Percentiles rank a stretch among this genome's conserved stretches.
These are phyloP conservation scores for Cyclotella kingstonii DNA, from an alignment of 108 stramenopile species.

Conservation along the genomic window DNA sequence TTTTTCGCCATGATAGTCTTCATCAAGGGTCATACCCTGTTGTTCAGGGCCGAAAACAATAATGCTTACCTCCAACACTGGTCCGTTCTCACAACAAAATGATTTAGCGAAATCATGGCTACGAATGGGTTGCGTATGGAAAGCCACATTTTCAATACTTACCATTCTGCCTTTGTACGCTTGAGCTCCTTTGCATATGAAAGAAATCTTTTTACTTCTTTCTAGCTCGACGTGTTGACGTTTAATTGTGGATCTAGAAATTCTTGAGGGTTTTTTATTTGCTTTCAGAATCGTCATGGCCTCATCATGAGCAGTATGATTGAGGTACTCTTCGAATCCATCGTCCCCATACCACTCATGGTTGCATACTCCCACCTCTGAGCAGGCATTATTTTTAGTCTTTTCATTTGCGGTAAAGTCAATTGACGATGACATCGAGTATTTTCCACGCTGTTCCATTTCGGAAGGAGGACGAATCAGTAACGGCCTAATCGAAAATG, in stretches of 20 bases:
- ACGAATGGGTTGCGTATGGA: slow-evolving; percentile 55
- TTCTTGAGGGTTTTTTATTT: not conserved
- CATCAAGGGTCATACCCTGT: slow-evolving; percentile 8
- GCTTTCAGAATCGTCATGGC: not conserved
- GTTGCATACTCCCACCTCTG: not conserved
- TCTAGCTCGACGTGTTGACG: slow-evolving; percentile 18
- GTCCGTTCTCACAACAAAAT: slow-evolving; percentile 6
- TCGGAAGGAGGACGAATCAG: slow-evolving; percentile 53
- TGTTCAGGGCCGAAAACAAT: slow-evolving; percentile 54
- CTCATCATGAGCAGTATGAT: slow-evolving; percentile 6
- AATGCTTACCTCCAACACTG: slow-evolving; percentile 58
- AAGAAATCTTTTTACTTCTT: slow-evolving; percentile 18
- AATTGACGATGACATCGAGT: not conserved
- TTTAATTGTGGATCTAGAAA: slow-evolving; percentile 22
- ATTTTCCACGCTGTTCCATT: slow-evolving; percentile 12
- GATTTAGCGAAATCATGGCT: not conserved
- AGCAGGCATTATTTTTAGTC: not conserved
- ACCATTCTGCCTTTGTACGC: slow-evolving; percentile 42
- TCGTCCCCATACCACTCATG: slow-evolving; percentile 33
- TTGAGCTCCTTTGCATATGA: slow-evolving; percentile 45
- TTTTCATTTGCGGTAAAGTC: slow-evolving; percentile 3
- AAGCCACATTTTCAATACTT: slow-evolving; percentile 57
- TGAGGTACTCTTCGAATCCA: slow-evolving; percentile 25
- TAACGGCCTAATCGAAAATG: slow-evolving; percentile 55
- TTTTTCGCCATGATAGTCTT: slow-evolving; percentile 1